Base-by-base conservation (phyloP, 768 basidiomycete species). In the Porphyrellus cyaneotinctus region DNA sequence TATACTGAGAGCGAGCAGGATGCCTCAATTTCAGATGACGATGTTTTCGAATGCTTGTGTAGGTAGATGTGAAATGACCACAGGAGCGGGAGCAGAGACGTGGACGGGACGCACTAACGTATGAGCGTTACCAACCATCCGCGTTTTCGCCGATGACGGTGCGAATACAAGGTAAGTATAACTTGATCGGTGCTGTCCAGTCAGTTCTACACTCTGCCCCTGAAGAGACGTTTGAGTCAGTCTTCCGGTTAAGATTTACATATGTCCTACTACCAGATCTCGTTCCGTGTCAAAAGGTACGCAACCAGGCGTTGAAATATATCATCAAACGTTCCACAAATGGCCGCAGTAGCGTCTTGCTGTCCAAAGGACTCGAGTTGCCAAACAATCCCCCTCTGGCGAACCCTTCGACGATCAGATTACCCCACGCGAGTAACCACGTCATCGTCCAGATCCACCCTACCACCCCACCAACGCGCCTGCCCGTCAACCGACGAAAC, bases 1-100 rank as follows among this genome's bases (percentile, higher is more conserved):
- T 62, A 14, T 71, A 69, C 35, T 4, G 64, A 51, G 43, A 71
- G 44, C 1, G 52, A 53, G 45, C 70, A 69, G 4, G 65, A 58
- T 10, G 39, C 24, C 10, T 54, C 57, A n/a, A 47, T 55, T 48
- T 36, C 48, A 9, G 52, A 49, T 20, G 57, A 54, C n/a, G 31
- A 8, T 2, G 33, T 37, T 37, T 49, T 56, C 7, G 50, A 44
- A 45, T 44, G 49, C 32, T 60, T 58, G 22, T 38, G 59, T 31
- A 38, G 58, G 53, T 35, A 39, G 30, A 4, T 55, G 45, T 42
- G 56, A 26, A 15, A 47, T 43, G 30, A 14, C 22, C 15, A 49
- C 35, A 15, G 61, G 43, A 20, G 28, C 20, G 0, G 49, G 43
- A 3, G 36, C n/a, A 30, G 57, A 44, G n/a, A n/a, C n/a, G n/a